Base-by-base conservation (phyloP, 148 eudicot species). In the Mesembryanthemum crystallinum region DNA sequence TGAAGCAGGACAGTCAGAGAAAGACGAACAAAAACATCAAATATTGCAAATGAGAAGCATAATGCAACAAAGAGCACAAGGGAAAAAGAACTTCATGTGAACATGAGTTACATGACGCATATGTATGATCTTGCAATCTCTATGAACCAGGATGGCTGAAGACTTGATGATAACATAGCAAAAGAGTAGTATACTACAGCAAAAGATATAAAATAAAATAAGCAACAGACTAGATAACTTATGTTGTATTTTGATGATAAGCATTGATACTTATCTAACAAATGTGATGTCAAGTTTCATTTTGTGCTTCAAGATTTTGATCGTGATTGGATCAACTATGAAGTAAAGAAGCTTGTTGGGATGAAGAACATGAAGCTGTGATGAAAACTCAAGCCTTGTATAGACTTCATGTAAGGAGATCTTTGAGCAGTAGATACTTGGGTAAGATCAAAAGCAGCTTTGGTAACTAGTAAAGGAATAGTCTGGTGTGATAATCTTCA, bases 1-100 rank as follows among this genome's bases (percentile, higher is more conserved):
- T 13, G 68, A 52, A 72, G 64, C 67, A 69, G 32, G n/a, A 51
- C 20, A 24, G 78, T 21, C 24, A 74, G 28, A 66, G 43, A 45
- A 47, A 27, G 43, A 66, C 17, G 70, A 47, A 28, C 12, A 70
- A 60, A 67, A 68, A 49, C 59, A 69, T 69, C 47, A 58, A 33
- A 54, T 49, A 10, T 10, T 58, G 33, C 61, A 69, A 13, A 23
- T 20, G 57, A 60, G n/a, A 32, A 24, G 37, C 47, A 37, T 32
- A 52, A 65, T 58, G 32, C 49, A 33, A 7, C 25, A 32, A 54
- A 23, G 27, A 27, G 11, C 6, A n/a, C 1, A 4, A 23, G 2
- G 27, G 25, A 69, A 11, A 42, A 55, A 62, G 21, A 65, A 59
- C 35, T 20, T 35, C 39, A 35, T 6, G 39, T 35, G 4, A 35